These are phyloP conservation scores for Botryotinia narcissicola DNA, from an alignment of 2,329 filamentous ascomycete species.

Conservation along the genomic window DNA sequence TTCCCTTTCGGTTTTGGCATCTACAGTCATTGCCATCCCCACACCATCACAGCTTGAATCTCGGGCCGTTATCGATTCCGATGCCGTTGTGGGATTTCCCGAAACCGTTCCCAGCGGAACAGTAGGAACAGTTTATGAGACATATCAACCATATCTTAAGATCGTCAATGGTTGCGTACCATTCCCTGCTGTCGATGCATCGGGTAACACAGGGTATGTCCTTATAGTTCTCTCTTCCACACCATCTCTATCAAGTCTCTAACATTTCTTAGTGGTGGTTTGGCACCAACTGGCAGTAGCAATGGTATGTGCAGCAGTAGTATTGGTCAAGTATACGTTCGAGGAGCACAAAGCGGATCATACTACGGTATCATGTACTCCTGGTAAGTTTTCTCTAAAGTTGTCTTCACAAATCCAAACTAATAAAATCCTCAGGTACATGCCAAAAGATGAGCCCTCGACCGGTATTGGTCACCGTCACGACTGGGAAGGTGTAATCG, in stretches of 20 bases:
- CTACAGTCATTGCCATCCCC: conserved; percentile 22
- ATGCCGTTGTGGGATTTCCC: conserved; percentile 52
- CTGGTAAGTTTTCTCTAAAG: conserved; percentile 43
- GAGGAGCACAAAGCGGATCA: conserved; percentile 43
- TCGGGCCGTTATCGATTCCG: conserved; percentile 45
- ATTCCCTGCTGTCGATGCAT: conserved; percentile 58
- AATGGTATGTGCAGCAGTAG: conserved; percentile 44
- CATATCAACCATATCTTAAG: conserved; percentile 55
- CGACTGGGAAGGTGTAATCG: conserved; percentile 55
- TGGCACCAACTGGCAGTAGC: conserved; percentile 41
- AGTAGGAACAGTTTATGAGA: conserved; percentile 49
- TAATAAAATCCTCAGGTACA: conserved; percentile 44
- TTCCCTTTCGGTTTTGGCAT: conserved; percentile 25
- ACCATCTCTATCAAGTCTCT: neutral
- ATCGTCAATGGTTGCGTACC: conserved; percentile 61
- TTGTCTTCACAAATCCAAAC: conserved; percentile 25
- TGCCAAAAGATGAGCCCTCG: conserved; percentile 46
- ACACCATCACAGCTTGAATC: conserved; percentile 31
- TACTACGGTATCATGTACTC: conserved; percentile 51
- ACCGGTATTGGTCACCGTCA: conserved; percentile 49
- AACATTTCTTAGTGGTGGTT: conserved; percentile 29
- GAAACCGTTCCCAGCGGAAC: conserved; percentile 50
- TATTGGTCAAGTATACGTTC: conserved; percentile 52
- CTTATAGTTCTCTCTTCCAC: neutral
- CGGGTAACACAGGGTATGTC: conserved; percentile 55